Conservation (phyloP, 139 green algal species). For the Klebsormidium nitens region DNA sequence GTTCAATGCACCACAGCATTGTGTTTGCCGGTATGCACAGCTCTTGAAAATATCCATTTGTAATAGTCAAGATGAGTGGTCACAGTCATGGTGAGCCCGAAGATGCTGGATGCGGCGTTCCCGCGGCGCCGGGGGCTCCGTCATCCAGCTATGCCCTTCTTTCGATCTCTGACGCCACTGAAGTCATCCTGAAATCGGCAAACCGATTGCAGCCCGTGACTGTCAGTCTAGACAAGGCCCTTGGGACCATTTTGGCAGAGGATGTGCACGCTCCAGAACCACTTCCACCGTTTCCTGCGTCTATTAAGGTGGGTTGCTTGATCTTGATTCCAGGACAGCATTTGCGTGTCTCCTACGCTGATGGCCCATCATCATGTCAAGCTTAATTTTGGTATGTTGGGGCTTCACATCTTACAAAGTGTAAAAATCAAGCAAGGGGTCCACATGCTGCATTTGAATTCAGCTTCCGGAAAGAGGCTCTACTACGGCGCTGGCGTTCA, state of each 20-base stretch:
- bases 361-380: neutral
- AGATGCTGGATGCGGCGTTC: no score
- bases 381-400: neutral
- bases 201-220: slow-evolving; percentile 41
- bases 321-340: neutral
- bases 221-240: slow-evolving; percentile 47
- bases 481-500: no score
- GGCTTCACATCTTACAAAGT: neutral
- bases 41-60: no score
- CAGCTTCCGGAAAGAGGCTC: no score
- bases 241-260: slow-evolving; percentile 61
- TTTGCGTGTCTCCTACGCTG: neutral
- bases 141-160: slow-evolving; percentile 69
- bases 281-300: slow-evolving; percentile 82
- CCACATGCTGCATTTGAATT: neutral
- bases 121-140: no score
- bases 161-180: slow-evolving; percentile 66
- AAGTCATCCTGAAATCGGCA: slow-evolving; percentile 58
- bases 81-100: no score
- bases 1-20: no score
- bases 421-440: neutral
- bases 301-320: slow-evolving; percentile 71
- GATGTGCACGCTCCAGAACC: slow-evolving; percentile 66
- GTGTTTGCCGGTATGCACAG: no score
- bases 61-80: no score